These are phyloP conservation scores for Tylopilus intermedius DNA, from an alignment of 768 basidiomycete species.

Conservation along the genomic window DNA sequence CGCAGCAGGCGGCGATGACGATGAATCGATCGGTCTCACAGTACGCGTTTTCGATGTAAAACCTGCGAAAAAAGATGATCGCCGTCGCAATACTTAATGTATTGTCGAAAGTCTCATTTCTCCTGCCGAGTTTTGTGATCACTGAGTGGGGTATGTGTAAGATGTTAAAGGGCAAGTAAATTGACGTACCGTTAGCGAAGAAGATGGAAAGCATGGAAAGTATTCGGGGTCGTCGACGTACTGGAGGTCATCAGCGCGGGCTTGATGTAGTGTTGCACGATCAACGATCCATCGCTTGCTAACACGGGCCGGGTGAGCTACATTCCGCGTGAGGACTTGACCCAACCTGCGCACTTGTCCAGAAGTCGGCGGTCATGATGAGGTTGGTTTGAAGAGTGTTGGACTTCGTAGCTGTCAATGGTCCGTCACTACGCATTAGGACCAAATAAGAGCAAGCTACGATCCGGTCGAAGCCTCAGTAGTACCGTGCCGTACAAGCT, in stretches of 20 bases:
- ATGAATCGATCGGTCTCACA: conserved; percentile 95
- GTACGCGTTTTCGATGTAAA: conserved; percentile 92
- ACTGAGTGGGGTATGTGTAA: conserved; percentile 38
- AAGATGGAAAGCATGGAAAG: conserved; percentile 81
- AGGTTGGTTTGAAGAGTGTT: too few species aligned
- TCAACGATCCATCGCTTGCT: conserved; percentile 94
- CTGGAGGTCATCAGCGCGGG: conserved; percentile 71
- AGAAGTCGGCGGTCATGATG: conserved; percentile 86
- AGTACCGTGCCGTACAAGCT: too few species aligned
- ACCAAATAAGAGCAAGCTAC: too few species aligned
- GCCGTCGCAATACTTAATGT: conserved; percentile 93
- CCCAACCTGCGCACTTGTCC: conserved; percentile 71
- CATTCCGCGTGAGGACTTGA: conserved; percentile 5
- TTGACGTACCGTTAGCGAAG: conserved; percentile 69
- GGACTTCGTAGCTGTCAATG: too few species aligned
- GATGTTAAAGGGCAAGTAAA: background rate
- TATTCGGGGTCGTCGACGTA: conserved; percentile 76
- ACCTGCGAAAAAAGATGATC: conserved; percentile 92
- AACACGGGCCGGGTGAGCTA: conserved; percentile 18
- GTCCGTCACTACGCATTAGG: too few species aligned
- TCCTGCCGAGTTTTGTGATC: conserved; percentile 84
- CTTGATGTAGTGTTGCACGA: conserved; percentile 63
- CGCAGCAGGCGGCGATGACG: conserved; percentile 88
- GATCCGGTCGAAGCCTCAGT: too few species aligned
- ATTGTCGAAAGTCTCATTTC: conserved; percentile 76